Evolutionary conservation across 371 early-diverging fungal species (phyloP).

Genomic region (Ordospora colligata): DNA sequence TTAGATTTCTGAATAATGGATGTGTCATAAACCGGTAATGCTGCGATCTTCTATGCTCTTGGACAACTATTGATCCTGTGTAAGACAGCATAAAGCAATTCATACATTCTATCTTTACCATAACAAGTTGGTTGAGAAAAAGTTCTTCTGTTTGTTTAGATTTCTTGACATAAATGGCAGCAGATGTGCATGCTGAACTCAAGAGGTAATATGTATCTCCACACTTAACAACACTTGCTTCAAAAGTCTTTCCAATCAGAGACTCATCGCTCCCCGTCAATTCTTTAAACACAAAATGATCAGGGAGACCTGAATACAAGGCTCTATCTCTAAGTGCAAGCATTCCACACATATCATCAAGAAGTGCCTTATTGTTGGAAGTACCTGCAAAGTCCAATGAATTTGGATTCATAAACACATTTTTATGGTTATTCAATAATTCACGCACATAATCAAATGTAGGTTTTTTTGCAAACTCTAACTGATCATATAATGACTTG

Average conservation of each 20-base stretch:
- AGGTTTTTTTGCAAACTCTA: neutral
- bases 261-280: neutral
- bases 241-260: constrained; percentile 4
- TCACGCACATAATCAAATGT: neutral
- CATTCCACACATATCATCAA: neutral
- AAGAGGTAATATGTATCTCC: constrained; percentile 25
- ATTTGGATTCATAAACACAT: neutral
- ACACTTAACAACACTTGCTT: constrained; percentile 31
- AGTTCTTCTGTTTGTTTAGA: neutral
- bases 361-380: neutral
- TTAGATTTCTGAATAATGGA: constrained; percentile 19
- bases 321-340: neutral
- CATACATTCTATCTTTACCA: constrained; percentile 21
- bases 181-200: neutral
- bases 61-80: constrained; percentile 14
- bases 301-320: constrained; percentile 36
- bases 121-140: constrained; percentile 38
- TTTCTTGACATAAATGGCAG: constrained; percentile 29
- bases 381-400: neutral
- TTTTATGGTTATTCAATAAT: neutral
- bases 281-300: constrained; percentile 41
- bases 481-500: neutral
- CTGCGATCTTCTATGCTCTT: neutral
- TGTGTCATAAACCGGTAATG: constrained; percentile 25
- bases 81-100: constrained; percentile 25